phyloP scores from a whole-genome alignment of 805 yeast species.

The Yamadazyma paraphyllophila region DNA sequence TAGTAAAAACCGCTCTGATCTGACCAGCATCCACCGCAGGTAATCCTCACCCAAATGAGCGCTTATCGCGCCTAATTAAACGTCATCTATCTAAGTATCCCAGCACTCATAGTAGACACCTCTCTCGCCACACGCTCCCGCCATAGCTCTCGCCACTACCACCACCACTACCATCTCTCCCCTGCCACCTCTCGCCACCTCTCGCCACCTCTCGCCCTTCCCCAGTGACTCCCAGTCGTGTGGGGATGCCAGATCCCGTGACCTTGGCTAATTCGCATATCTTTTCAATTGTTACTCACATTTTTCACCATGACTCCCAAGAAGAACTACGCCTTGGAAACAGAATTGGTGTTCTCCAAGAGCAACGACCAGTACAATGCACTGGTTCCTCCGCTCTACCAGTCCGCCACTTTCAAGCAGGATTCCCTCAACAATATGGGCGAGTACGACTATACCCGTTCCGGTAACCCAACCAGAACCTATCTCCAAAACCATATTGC shows the following conservation, averaged over 20 bases:
- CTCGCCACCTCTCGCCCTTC: too few relatives aligned
- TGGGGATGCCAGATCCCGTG: not conserved
- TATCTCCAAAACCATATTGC: constrained; percentile 75
- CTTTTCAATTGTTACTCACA: not conserved
- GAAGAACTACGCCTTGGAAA: constrained; percentile 55
- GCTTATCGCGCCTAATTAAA: too few relatives aligned
- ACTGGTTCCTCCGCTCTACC: constrained; percentile 85
- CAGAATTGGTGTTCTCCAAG: constrained; percentile 64
- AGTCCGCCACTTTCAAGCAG: constrained; percentile 93
- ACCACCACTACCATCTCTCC: too few relatives aligned
- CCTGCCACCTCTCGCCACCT: too few relatives aligned
- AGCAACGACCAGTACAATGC: constrained; percentile 71
- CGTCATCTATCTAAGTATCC: too few relatives aligned
- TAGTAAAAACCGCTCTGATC: too few relatives aligned
- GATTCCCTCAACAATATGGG: constrained; percentile 70
- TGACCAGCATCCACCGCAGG: too few relatives aligned
- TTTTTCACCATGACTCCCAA: constrained; percentile 3
- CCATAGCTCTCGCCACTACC: too few relatives aligned
- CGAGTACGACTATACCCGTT: constrained; percentile 71
- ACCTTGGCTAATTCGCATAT: constrained; percentile 2
- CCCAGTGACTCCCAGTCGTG: too few relatives aligned
- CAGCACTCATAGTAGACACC: too few relatives aligned
- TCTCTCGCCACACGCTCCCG: too few relatives aligned
- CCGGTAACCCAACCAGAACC: constrained; percentile 92
- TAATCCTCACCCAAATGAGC: too few relatives aligned